Base-by-base conservation (phyloP, 345 rosid genomes). In the Psidium guajava region DNA sequence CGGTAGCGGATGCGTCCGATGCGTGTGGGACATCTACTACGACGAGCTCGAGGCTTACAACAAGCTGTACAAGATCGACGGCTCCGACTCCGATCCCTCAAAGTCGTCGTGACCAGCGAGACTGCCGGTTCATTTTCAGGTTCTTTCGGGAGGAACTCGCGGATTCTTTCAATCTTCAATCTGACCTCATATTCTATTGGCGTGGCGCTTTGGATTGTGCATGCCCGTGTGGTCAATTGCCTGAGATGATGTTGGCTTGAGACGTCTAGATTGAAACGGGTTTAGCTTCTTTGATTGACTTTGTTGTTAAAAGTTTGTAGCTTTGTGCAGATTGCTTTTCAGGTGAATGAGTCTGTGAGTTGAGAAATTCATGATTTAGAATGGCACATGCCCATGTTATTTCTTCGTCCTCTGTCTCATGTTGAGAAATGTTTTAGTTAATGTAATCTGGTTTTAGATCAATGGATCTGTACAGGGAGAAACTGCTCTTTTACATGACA, bases 21-120 rank as follows among this genome's bases (percentile, higher is more conserved):
- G 98, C 92, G 98, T 97, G 20, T 95, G 99, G 99, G 98, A 97
- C 89, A 92, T 97, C 57, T 95, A 97, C 87, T 95, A 94, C 83
- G 98, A 97, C 6, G 95, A 97, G 85, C 95, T 95, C 51, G 98
- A 97, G 87, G 96, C 87, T 18, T 97, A 94, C 83, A 83, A 97
- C 61, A 91, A 91, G 88, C 92, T 92, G 44, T 87, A 77, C 80
- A 58, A 84, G n/a, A 82, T 82, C 44, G 82, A 55, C 52, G 55
- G 75, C 54, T 28, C 77, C 77, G 12, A 42, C 44, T 32, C 24
- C 77, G 44, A 32, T 64, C 77, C 77, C 24, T 16, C 77, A 5
- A 64, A 32, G 77, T 32, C 77, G 11, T 64, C 77, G 22, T 64
- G 77, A 64, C 44, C 44, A 6, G 6, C 11, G 77, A 14, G 77